Evolutionary conservation across 2,329 filamentous ascomycete genomes (phyloP).

Genomic region (Macrophomina phaseolina): DNA sequence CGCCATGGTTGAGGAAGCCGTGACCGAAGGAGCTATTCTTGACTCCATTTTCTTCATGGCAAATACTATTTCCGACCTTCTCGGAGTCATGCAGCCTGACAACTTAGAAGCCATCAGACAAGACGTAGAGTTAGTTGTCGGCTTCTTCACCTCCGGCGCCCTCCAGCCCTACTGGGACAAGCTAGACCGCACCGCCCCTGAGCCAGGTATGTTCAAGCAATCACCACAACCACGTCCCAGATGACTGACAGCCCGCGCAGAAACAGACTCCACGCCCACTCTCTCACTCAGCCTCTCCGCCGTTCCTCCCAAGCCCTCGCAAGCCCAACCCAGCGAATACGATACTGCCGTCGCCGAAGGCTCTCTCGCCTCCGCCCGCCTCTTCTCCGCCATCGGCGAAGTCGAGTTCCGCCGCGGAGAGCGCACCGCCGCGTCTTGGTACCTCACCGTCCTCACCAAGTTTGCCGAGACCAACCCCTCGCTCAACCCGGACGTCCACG

Average conservation of each 20-base stretch:
- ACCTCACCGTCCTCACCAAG: constrained; percentile 35
- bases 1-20: constrained; percentile 69
- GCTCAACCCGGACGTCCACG: constrained; percentile 37
- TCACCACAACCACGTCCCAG: neutral
- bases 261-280: constrained; percentile 40
- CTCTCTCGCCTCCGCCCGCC: constrained; percentile 58
- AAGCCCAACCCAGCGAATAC: constrained; percentile 52
- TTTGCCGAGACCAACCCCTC: constrained; percentile 34
- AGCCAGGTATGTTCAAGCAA: constrained; percentile 28
- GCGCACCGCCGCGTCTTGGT: constrained; percentile 36
- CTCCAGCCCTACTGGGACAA: constrained; percentile 15
- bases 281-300: constrained; percentile 33
- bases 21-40: constrained; percentile 68
- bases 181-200: constrained; percentile 29
- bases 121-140: constrained; percentile 57
- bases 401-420: constrained; percentile 19
- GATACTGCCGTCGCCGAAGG: constrained; percentile 62
- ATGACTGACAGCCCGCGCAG: constrained; percentile 35
- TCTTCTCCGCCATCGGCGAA: constrained; percentile 41
- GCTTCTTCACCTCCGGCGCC: neutral
- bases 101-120: constrained; percentile 61
- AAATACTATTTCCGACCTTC: constrained; percentile 52
- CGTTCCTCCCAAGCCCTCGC: constrained; percentile 28
- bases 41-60: constrained; percentile 49
- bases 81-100: constrained; percentile 68